phyloP scores from a whole-genome alignment of 305 asterid species.

The Rubia occidens region DNA sequence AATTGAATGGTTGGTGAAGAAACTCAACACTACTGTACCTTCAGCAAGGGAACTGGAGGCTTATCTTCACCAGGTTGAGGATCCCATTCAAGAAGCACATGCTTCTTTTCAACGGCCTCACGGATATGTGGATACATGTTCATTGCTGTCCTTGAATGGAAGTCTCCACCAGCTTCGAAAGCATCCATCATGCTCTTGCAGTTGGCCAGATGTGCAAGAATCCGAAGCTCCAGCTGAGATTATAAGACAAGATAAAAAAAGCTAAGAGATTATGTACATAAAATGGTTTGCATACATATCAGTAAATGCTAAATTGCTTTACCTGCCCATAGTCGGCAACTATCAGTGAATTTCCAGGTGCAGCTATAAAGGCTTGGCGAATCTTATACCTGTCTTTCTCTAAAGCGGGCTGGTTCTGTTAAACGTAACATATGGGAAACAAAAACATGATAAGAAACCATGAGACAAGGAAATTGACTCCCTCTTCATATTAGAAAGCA shows the following conservation, averaged over 20 bases:
- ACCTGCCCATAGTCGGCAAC: slow-evolving; percentile 99
- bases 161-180: slow-evolving; percentile 96
- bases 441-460: slow-evolving; percentile 1
- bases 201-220: slow-evolving; percentile 94
- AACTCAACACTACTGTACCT: slow-evolving; percentile 34
- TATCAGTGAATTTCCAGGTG: slow-evolving; percentile 84
- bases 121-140: slow-evolving; percentile 96
- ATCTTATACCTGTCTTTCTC: slow-evolving; percentile 99
- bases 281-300: neutral
- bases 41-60: slow-evolving; percentile 89
- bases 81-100: slow-evolving; percentile 93
- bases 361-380: slow-evolving; percentile 91
- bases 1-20: slow-evolving; percentile 2
- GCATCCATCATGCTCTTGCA: slow-evolving; percentile 96
- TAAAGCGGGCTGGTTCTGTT: slow-evolving; percentile 93
- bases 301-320: slow-evolving; percentile 17
- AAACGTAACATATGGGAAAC: slow-evolving; percentile 17
- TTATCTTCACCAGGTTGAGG: slow-evolving; percentile 78
- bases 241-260: slow-evolving; percentile 19
- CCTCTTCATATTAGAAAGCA: neutral
- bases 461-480: neutral
- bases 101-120: slow-evolving; percentile 55
- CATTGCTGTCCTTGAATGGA: slow-evolving; percentile 99
- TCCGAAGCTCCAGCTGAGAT: slow-evolving; percentile 90
- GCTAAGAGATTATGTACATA: slow-evolving; percentile 8